A percentile compares a stretch with the other conserved stretches of the same genome.
Evolutionary conservation across 768 basidiomycete species (phyloP).

Genomic region (Kondoa subrosea): DNA sequence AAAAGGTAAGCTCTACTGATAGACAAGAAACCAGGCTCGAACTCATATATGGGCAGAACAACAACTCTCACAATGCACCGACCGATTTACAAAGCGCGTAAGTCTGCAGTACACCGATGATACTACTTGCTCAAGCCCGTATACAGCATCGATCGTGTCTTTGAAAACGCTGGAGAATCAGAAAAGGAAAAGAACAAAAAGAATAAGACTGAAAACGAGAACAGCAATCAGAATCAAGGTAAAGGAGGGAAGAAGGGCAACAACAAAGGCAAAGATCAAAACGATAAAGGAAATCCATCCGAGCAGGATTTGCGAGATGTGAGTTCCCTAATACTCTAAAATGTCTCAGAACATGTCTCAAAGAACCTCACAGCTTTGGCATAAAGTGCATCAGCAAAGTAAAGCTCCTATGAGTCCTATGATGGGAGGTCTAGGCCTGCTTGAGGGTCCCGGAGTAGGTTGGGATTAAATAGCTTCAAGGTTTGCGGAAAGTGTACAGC

Average conservation of each 20-base stretch:
- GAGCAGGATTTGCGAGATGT: not conserved
- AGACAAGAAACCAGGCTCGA: not conserved
- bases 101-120: not conserved
- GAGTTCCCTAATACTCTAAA: not conserved
- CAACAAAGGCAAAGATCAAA: not conserved
- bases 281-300: not conserved
- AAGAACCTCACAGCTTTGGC: not conserved
- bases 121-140: not conserved
- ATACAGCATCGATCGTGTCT: not conserved
- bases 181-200: not conserved
- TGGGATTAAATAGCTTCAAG: not conserved
- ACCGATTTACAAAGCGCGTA: not conserved
- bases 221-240: not conserved
- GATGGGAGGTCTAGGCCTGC: not conserved
- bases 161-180: not conserved
- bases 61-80: not conserved
- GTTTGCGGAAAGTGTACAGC: no score
- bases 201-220: not conserved
- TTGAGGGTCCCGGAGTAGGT: not conserved
- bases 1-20: not conserved
- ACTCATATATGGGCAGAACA: not conserved
- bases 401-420: not conserved
- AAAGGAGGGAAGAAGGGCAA: constrained; percentile 4
- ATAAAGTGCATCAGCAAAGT: not conserved
- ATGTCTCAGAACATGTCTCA: not conserved